phyloP scores from a whole-genome alignment of 2,329 filamentous ascomycete species.

The Trichoderma breve region DNA sequence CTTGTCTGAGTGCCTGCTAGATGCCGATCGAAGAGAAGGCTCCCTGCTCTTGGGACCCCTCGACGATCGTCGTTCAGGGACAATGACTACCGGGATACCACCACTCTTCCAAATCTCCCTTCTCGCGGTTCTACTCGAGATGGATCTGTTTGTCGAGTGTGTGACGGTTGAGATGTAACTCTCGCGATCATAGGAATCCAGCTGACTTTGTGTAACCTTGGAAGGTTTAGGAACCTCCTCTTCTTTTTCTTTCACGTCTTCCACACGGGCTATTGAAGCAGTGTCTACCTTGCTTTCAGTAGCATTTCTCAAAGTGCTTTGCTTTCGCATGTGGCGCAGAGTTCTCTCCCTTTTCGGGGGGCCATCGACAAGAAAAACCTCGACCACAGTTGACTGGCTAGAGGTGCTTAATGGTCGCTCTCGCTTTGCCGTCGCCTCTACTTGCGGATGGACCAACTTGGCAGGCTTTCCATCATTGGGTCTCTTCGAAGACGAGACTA shows the following conservation, averaged over 20 bases:
- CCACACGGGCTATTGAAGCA: slow-evolving; percentile 18
- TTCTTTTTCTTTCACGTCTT: slow-evolving; percentile 22
- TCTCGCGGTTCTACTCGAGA: slow-evolving; percentile 54
- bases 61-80: slow-evolving; percentile 58
- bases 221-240: slow-evolving; percentile 27
- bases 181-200: slow-evolving; percentile 33
- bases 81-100: slow-evolving; percentile 60
- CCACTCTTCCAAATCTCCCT: slow-evolving; percentile 59
- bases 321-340: slow-evolving; percentile 61
- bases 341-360: slow-evolving; percentile 49
- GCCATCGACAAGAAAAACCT: slow-evolving; percentile 55
- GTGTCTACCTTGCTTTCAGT: slow-evolving; percentile 19
- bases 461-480: slow-evolving; percentile 23
- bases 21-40: slow-evolving; percentile 60
- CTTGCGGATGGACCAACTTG: slow-evolving; percentile 6
- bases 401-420: slow-evolving; percentile 36
- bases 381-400: slow-evolving; percentile 53
- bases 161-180: slow-evolving; percentile 52
- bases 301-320: slow-evolving; percentile 49
- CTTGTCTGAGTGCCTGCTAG: slow-evolving; percentile 54
- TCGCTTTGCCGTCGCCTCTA: neutral
- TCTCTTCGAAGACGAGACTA: slow-evolving; percentile 35
- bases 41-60: slow-evolving; percentile 51
- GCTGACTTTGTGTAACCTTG: slow-evolving; percentile 26
- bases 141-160: slow-evolving; percentile 47